These are phyloP conservation scores for Magnusiomyces tetraspermus DNA, from an alignment of 1,139 yeast genomes.

Conservation along the genomic window DNA sequence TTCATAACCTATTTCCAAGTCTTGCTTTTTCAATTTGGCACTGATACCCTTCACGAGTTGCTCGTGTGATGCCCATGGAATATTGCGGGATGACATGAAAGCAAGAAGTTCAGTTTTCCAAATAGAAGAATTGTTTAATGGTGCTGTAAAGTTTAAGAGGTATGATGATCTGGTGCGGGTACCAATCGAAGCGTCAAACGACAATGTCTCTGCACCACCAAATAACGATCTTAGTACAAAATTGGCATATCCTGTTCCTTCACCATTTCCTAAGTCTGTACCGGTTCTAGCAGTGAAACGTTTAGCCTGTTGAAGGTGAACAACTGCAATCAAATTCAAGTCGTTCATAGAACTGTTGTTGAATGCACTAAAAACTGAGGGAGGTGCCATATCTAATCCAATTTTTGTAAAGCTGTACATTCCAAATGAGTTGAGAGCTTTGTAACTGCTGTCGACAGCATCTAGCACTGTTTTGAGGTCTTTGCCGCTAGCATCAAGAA, in stretches of 20 bases:
- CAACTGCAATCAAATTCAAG: conserved; percentile 19
- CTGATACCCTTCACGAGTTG: conserved; percentile 52
- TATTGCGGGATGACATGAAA: conserved; percentile 49
- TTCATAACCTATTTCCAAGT: conserved; percentile 51
- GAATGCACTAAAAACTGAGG: conserved; percentile 16
- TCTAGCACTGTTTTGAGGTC: conserved; percentile 26
- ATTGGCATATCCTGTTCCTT: conserved; percentile 84
- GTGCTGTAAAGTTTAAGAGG: conserved; percentile 52
- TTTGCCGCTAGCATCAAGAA: conserved; percentile 32
- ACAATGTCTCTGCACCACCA: conserved; percentile 80
- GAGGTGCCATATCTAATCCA: conserved; percentile 31
- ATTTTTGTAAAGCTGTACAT: conserved; percentile 40
- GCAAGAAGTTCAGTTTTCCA: conserved; percentile 48
- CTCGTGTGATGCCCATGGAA: conserved; percentile 63
- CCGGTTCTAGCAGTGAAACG: conserved; percentile 75
- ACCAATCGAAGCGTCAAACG: conserved; percentile 72
- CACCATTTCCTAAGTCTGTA: conserved; percentile 88
- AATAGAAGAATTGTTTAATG: conserved; percentile 44
- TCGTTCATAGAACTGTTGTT: conserved; percentile 4
- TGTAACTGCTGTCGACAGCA: conserved; percentile 28
- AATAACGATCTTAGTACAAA: conserved; percentile 61
- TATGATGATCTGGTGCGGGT: conserved; percentile 66
- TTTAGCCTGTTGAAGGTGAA: conserved; percentile 25
- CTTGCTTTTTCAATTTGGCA: conserved; percentile 37
- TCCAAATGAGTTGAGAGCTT: conserved; percentile 31